Percentiles rank a stretch among this genome's conserved stretches.
These are phyloP conservation scores for Globisporangium iwayamae DNA, from an alignment of 352 stramenopile species.

Conservation along the genomic window DNA sequence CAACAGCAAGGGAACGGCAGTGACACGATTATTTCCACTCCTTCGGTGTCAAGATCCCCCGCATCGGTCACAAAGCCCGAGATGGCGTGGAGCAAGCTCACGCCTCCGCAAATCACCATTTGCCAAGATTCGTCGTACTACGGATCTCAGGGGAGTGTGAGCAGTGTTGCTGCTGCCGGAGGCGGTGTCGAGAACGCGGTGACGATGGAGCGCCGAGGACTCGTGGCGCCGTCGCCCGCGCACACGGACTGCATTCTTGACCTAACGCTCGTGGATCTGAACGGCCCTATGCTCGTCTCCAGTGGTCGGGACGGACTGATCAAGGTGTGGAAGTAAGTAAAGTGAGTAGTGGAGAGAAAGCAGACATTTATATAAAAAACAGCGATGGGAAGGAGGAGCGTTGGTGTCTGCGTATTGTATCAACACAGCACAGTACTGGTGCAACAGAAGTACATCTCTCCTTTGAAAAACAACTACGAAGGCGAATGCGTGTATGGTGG, in stretches of 20 bases:
- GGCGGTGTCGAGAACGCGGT: constrained; percentile 64
- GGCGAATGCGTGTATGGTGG: background rate
- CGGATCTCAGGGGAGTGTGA: constrained; percentile 42
- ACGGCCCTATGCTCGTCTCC: constrained; percentile 90
- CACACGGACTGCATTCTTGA: constrained; percentile 96
- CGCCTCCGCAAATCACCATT: constrained; percentile 76
- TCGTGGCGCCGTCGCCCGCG: constrained; percentile 79
- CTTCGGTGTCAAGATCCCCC: constrained; percentile 17
- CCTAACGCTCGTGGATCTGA: constrained; percentile 92
- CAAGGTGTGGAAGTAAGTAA: constrained; percentile 92
- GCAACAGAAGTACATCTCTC: background rate
- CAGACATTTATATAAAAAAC: background rate
- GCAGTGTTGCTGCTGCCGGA: constrained; percentile 38
- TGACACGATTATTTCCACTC: constrained; percentile 20
- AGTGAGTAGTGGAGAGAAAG: background rate
- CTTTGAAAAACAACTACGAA: background rate
- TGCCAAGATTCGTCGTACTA: constrained; percentile 83
- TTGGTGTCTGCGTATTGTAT: background rate
- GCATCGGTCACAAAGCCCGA: constrained; percentile 70
- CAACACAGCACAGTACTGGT: background rate
- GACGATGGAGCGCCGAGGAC: constrained; percentile 86
- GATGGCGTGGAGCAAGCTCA: constrained; percentile 86
- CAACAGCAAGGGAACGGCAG: constrained; percentile 22
- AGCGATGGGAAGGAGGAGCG: background rate
- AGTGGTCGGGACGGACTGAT: constrained; percentile 94